Conservation (phyloP, 1,284 basidiomycete species). For the Tilletia walkeri region DNA sequence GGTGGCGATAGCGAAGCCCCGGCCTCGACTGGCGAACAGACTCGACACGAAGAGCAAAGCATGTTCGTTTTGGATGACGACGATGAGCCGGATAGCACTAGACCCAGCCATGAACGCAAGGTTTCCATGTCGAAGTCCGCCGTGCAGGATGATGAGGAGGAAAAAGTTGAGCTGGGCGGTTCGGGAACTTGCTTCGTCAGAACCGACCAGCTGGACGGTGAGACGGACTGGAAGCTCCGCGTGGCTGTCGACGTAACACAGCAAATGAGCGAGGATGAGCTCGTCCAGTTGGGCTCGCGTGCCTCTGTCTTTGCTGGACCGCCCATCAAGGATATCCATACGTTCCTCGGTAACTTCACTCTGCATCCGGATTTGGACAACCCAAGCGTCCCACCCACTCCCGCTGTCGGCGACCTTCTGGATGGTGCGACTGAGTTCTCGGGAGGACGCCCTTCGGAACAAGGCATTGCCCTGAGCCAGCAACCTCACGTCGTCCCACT, state of each 20-base stretch:
- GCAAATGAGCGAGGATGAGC: conserved; percentile 66
- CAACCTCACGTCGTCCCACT: conserved; percentile 48
- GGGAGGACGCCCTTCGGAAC: conserved; percentile 2
- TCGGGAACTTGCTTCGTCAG: conserved; percentile 94
- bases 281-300: conserved; percentile 63
- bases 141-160: conserved; percentile 10
- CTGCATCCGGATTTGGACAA: conserved; percentile 60
- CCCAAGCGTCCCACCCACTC: conserved; percentile 27
- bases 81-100: conserved; percentile 20
- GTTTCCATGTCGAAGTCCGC: conserved; percentile 3
- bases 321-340: conserved; percentile 94
- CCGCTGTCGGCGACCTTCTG: conserved; percentile 54
- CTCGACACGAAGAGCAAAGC: background rate
- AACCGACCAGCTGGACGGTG: conserved; percentile 96
- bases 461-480: conserved; percentile 56
- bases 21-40: background rate
- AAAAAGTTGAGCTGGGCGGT: conserved; percentile 18
- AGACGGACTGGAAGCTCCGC: conserved; percentile 98
- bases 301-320: conserved; percentile 69
- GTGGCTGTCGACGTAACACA: conserved; percentile 84
- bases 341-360: conserved; percentile 89
- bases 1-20: conserved; percentile 49
- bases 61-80: conserved; percentile 40
- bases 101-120: conserved; percentile 1
- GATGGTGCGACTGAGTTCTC: conserved; percentile 7